Evolutionary conservation across 2,329 filamentous ascomycete genomes (phyloP).

Genomic region (Cladophialophora immunda): DNA sequence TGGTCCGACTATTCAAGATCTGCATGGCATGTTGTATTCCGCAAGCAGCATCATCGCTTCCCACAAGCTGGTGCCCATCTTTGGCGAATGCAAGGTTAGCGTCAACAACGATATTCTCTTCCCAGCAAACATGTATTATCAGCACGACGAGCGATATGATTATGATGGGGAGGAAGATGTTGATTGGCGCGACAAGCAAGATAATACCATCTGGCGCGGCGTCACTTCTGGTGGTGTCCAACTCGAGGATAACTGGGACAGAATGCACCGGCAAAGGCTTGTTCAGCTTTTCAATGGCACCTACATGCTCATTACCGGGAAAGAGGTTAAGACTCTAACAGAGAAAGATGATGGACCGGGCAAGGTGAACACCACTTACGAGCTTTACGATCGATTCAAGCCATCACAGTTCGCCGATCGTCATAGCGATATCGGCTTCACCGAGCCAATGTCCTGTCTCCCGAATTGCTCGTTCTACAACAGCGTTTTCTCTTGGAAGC

Average conservation of each 20-base stretch:
- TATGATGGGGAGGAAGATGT: conserved; percentile 65
- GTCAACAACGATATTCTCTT: conserved; percentile 76
- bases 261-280: conserved; percentile 51
- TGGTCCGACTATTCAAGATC: conserved; percentile 68
- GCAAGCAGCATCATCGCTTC: conserved; percentile 66
- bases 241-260: conserved; percentile 48
- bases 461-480: conserved; percentile 52
- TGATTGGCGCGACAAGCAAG: conserved; percentile 66
- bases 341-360: conserved; percentile 34
- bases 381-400: conserved; percentile 42
- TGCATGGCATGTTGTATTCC: conserved; percentile 72
- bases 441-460: conserved; percentile 48
- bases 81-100: conserved; percentile 73
- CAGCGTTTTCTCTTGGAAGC: conserved; percentile 43
- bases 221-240: conserved; percentile 70
- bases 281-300: conserved; percentile 49
- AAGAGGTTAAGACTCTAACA: conserved; percentile 44
- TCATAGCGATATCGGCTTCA: conserved; percentile 51
- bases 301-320: conserved; percentile 38
- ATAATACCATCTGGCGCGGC: conserved; percentile 70
- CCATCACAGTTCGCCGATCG: conserved; percentile 46
- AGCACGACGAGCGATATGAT: conserved; percentile 65
- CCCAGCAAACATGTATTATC: conserved; percentile 73
- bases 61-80: conserved; percentile 69
- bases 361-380: conserved; percentile 40